These are phyloP conservation scores for Phytophthora europaea DNA, from an alignment of 352 stramenopile species.

Conservation along the genomic window DNA sequence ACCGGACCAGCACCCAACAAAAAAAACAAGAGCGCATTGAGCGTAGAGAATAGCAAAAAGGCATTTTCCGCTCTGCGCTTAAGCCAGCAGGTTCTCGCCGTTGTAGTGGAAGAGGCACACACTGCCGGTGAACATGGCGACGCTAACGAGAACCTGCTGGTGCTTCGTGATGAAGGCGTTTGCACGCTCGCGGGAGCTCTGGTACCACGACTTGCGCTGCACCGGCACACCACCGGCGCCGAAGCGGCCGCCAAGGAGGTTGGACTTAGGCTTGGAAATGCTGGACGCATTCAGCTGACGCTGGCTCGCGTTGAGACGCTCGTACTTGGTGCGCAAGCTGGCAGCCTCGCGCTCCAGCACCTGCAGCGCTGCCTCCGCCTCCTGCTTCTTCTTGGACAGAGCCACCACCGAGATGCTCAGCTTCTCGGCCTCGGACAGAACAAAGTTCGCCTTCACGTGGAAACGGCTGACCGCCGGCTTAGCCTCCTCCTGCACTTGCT, in stretches of 20 bases:
- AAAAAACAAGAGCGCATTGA: conserved; percentile 24
- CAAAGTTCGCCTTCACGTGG: conserved; percentile 77
- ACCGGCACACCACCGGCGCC: conserved; percentile 41
- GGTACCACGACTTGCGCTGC: conserved; percentile 71
- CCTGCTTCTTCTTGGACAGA: conserved; percentile 86
- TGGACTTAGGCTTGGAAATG: conserved; percentile 72
- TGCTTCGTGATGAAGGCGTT: conserved; percentile 76
- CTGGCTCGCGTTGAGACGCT: conserved; percentile 84
- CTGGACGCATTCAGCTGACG: conserved; percentile 64
- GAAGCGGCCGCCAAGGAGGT: conserved; percentile 65
- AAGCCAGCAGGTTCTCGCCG: conserved; percentile 82
- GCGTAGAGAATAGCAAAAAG: conserved; percentile 21
- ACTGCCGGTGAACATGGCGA: conserved; percentile 82
- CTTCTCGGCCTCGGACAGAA: conserved; percentile 81
- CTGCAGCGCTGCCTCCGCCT: conserved; percentile 70
- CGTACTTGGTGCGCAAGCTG: conserved; percentile 84
- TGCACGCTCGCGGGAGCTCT: conserved; percentile 72
- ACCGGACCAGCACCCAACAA: conserved; percentile 20
- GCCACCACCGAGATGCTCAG: conserved; percentile 76
- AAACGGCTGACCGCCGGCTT: conserved; percentile 59
- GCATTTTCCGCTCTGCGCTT: conserved; percentile 20
- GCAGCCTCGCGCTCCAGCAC: conserved; percentile 79
- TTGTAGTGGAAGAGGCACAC: conserved; percentile 85
- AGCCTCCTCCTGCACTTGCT: conserved; percentile 30
- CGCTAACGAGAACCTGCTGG: conserved; percentile 77